Percentiles rank a stretch among this genome's conserved stretches.
phyloP scores from a whole-genome alignment of 768 basidiomycete species.

The Mycena floridula region DNA sequence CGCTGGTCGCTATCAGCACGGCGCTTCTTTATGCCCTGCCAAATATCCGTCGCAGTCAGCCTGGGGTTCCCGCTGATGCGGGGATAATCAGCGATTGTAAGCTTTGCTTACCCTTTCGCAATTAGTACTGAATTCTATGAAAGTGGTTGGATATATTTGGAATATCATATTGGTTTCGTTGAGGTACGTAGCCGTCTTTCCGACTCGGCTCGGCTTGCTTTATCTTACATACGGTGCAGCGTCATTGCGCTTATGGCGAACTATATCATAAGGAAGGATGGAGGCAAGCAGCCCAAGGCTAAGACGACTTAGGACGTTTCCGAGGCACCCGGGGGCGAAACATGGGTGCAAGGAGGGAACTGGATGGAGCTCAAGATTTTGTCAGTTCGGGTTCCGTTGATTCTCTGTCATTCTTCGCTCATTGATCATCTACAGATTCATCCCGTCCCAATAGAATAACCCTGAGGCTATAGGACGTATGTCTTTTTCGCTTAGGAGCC shows the following conservation, averaged over 20 bases:
- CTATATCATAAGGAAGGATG: neutral
- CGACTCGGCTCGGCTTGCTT: neutral
- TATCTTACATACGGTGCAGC: too few relatives aligned
- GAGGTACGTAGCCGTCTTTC: neutral
- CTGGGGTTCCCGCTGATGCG: slow-evolving; percentile 4
- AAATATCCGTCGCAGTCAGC: slow-evolving; percentile 9
- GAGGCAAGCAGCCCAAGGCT: neutral
- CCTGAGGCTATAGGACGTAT: too few relatives aligned
- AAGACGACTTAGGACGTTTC: too few relatives aligned
- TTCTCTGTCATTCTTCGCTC: too few relatives aligned
- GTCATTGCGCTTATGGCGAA: neutral
- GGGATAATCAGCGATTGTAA: neutral
- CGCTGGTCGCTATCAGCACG: slow-evolving; percentile 7
- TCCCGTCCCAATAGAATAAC: too few relatives aligned
- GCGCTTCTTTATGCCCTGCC: slow-evolving; percentile 8
- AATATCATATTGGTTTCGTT: neutral
- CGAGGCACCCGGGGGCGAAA: too few relatives aligned
- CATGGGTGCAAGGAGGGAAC: too few relatives aligned
- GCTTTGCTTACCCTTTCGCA: neutral
- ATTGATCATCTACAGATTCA: too few relatives aligned
- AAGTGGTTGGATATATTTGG: neutral
- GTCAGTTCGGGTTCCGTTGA: too few relatives aligned
- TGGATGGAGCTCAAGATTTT: too few relatives aligned
- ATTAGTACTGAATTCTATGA: neutral
- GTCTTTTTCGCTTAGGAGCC: too few relatives aligned